A percentile compares a stretch with the other conserved stretches of the same genome.
These are phyloP conservation scores for Picea glauca DNA, from an alignment of 75 land plant genomes.

Conservation along the genomic window DNA sequence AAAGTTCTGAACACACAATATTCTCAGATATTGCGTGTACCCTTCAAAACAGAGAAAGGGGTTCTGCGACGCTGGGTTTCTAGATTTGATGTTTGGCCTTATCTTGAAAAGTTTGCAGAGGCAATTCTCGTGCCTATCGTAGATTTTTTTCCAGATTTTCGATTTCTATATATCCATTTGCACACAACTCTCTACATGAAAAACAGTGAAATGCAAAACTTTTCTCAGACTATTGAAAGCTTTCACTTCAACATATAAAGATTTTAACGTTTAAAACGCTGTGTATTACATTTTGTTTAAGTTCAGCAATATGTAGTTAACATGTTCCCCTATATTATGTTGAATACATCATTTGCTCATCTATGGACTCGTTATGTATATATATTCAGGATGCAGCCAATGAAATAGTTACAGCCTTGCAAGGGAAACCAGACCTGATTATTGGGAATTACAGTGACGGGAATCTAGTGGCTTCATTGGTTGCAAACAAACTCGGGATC, in stretches of 20 bases:
- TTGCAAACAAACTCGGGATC: conserved; percentile 45
- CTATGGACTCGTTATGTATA: background rate
- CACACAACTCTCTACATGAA: background rate
- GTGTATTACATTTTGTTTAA: background rate
- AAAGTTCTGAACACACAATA: conserved; percentile 46
- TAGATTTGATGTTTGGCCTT: conserved; percentile 76
- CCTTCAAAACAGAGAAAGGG: conserved; percentile 52
- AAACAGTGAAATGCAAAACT: background rate
- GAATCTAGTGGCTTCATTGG: conserved; percentile 60
- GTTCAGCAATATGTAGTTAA: background rate
- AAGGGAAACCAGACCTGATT: conserved; percentile 62
- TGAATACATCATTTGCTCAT: background rate
- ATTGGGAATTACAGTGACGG: conserved; percentile 82
- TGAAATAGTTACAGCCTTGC: conserved; percentile 46
- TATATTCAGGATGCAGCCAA: conserved; percentile 49
- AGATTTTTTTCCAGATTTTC: background rate
- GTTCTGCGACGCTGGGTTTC: conserved; percentile 56
- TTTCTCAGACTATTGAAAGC: background rate
- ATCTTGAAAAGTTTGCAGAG: conserved; percentile 62
- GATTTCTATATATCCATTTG: background rate
- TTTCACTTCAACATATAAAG: background rate
- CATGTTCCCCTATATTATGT: background rate
- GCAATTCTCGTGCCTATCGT: conserved; percentile 12
- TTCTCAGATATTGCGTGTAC: conserved; percentile 55
- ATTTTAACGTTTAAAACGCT: background rate